Evolutionary conservation across 108 stramenopile species (phyloP).

Genomic region (Pseudonitzschia multiseries): DNA sequence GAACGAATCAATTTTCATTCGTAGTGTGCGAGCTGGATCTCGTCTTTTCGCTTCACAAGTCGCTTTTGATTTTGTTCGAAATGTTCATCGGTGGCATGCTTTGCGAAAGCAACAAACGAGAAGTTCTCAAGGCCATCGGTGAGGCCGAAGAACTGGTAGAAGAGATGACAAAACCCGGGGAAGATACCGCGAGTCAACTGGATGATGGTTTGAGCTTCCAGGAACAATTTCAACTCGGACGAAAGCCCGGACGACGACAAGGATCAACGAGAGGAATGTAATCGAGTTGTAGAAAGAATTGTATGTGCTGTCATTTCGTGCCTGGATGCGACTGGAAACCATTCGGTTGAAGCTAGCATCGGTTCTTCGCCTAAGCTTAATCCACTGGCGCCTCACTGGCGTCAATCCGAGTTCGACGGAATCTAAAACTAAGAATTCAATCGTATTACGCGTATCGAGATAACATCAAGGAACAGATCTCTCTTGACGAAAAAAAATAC

Average conservation of each 20-base stretch:
- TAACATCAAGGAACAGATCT: too few species aligned
- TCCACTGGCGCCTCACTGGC: not conserved
- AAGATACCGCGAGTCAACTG: constrained; percentile 83
- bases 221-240: constrained; percentile 87
- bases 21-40: constrained; percentile 95
- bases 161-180: constrained; percentile 85
- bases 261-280: constrained; percentile 11
- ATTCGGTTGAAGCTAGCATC: not conserved
- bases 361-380: not conserved
- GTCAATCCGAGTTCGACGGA: not conserved
- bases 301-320: not conserved
- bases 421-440: not conserved
- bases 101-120: constrained; percentile 79
- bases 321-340: not conserved
- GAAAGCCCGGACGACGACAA: constrained; percentile 76
- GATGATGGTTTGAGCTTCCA: constrained; percentile 86
- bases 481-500: too few species aligned
- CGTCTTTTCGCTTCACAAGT: constrained; percentile 98
- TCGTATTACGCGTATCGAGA: not conserved
- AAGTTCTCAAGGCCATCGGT: constrained; percentile 82
- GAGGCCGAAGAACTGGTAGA: constrained; percentile 88
- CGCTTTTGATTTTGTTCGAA: constrained; percentile 89
- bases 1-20: not conserved
- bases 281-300: not conserved
- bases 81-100: constrained; percentile 94